Conservation (phyloP, 1,284 basidiomycete genomes). For the Trametes versicolor region DNA sequence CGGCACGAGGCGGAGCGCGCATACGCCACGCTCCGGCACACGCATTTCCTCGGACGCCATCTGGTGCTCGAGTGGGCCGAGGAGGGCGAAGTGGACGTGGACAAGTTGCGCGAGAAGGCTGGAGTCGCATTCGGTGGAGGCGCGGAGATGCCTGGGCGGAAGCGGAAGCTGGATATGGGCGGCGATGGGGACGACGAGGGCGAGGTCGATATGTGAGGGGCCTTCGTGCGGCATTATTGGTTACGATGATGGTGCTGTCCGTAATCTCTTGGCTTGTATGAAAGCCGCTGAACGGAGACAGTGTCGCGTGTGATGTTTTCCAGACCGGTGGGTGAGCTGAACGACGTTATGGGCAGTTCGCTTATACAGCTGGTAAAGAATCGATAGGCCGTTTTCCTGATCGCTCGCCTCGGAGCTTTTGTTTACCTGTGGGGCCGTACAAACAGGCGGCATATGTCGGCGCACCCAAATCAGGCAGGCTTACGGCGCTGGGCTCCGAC, state of each 20-base stretch:
- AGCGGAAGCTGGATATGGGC: conserved; percentile 71
- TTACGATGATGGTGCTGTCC: not conserved
- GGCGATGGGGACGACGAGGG: conserved; percentile 52
- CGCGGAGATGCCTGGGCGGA: conserved; percentile 72
- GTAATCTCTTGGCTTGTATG: not conserved
- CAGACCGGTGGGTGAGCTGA: too few relatives aligned
- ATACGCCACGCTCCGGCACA: conserved; percentile 87
- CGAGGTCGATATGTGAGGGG: conserved; percentile 26
- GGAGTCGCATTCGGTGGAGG: conserved; percentile 78
- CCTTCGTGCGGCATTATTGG: not conserved
- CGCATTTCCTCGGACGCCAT: conserved; percentile 95
- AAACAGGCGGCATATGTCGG: too few relatives aligned
- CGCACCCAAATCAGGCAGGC: too few relatives aligned
- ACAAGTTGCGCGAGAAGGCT: conserved; percentile 80
- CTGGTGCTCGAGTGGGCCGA: conserved; percentile 95
- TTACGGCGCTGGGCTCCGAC: too few relatives aligned
- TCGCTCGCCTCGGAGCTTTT: too few relatives aligned
- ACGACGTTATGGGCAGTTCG: too few relatives aligned
- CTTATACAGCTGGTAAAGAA: too few relatives aligned
- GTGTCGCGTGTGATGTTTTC: not conserved
- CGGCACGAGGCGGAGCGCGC: conserved; percentile 90
- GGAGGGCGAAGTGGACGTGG: conserved; percentile 76
- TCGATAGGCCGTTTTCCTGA: too few relatives aligned
- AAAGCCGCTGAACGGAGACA: not conserved
- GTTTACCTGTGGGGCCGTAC: too few relatives aligned